phyloP scores from a whole-genome alignment of 805 yeast species.

The Lipomyces spencermartinsiae region DNA sequence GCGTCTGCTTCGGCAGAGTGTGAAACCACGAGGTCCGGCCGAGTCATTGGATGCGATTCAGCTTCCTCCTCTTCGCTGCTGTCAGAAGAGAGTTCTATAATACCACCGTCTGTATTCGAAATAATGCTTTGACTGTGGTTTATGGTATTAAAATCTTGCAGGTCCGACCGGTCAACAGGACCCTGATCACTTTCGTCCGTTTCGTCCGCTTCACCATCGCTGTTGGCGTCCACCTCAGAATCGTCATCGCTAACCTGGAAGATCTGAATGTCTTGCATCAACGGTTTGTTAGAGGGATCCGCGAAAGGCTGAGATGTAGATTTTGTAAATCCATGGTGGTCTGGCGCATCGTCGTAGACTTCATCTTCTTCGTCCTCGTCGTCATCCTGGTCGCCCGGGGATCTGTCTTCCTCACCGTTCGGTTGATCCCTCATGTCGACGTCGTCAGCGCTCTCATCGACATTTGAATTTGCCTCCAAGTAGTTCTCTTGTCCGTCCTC shows the following conservation, averaged over 20 bases:
- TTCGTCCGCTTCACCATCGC: conserved; percentile 1
- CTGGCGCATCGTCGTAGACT: background rate
- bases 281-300: background rate
- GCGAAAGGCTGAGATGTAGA: background rate
- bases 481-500: background rate
- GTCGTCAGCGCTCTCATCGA: background rate
- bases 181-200: conserved; percentile 2
- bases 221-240: background rate
- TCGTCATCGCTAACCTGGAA: background rate
- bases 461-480: background rate
- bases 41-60: background rate
- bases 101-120: conserved; percentile 3
- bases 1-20: background rate
- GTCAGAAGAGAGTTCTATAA: conserved; percentile 6
- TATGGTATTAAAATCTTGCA: background rate
- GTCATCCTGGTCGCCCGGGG: background rate
- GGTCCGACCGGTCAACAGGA: background rate
- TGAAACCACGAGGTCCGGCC: background rate
- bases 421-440: background rate
- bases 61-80: background rate
- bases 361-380: conserved; percentile 8
- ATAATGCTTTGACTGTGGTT: conserved; percentile 1
- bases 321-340: background rate
- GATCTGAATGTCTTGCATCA: background rate
- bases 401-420: background rate